Base-by-base conservation (phyloP, 345 rosid genomes). In the Dipteronia sinensis region DNA sequence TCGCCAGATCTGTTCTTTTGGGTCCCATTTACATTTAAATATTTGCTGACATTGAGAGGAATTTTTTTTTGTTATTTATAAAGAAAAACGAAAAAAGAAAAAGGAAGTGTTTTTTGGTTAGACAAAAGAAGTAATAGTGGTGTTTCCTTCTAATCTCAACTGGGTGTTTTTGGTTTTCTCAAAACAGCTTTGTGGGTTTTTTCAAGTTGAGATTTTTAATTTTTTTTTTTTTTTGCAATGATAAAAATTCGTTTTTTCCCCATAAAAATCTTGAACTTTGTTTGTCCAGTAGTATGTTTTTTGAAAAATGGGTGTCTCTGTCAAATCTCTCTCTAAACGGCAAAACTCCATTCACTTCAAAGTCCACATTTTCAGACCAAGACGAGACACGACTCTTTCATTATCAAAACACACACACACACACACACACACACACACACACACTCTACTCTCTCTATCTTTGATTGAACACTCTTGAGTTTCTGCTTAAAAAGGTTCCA, bases 1-100 rank as follows among this genome's bases (percentile, higher is more conserved):
- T 87, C 82, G 79, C 81, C 86, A 85, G 86, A 91, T 90, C 88
- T 78, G 80, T 81, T 80, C 80, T 69, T 73, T 79, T 77, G 89
- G 83, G 82, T 61, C 85, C 88, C 81, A 80, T 51, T 67, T 51
- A 7, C 31, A 42, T 20, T 20, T 68, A 27, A 20, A 68, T 40
- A 47, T 31, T 22, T 38, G 25, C 49, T 38, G 25, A 66, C 69
- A 66, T 20, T 22, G 16, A 38, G 20, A 27, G 13, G n/a, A n/a
- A n/a, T n/a, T n/a, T n/a, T n/a, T n/a, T n/a, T n/a, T n/a, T n/a
- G 31, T 29, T 29, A 29, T 29, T 29, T 29, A 29, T 29, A 29
- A 31, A 31, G n/a, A 78, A 56, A 56, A 56, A 56, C 74, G 15
- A 82, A 65, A 58, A 34, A 34, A 34, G 38, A 34, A 34, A 34